Conservation (phyloP, 2,329 filamentous ascomycete species). For the Aquanectria penicillioides region DNA sequence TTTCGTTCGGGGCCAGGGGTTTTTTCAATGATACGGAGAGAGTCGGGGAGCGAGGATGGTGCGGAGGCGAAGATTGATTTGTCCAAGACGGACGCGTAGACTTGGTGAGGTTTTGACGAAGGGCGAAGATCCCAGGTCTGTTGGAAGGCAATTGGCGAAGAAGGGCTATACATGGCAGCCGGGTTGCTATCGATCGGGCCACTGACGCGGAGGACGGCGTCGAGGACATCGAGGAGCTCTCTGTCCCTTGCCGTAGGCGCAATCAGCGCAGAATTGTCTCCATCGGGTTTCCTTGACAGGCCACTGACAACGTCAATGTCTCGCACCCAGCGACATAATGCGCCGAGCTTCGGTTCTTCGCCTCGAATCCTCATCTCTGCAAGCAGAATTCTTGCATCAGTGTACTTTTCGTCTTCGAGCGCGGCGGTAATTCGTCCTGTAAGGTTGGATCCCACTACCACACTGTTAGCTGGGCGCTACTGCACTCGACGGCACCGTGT, state of each 20-base stretch:
- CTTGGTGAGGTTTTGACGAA: constrained; percentile 50
- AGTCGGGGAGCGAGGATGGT: constrained; percentile 48
- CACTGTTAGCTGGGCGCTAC: neutral
- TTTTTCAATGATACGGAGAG: constrained; percentile 69
- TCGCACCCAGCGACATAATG: constrained; percentile 77
- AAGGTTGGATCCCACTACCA: constrained; percentile 65
- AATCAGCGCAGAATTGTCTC: constrained; percentile 45
- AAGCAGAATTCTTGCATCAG: constrained; percentile 72
- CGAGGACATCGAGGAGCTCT: constrained; percentile 69
- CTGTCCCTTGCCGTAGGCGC: constrained; percentile 58
- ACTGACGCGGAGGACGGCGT: constrained; percentile 71
- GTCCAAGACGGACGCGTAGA: constrained; percentile 69
- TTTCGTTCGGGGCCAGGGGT: constrained; percentile 69
- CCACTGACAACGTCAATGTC: constrained; percentile 76
- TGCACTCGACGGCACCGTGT: neutral
- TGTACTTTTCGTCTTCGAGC: constrained; percentile 71
- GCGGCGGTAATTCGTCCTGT: constrained; percentile 74
- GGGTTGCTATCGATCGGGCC: constrained; percentile 66
- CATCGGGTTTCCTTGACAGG: constrained; percentile 64
- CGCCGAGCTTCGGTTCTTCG: constrained; percentile 73
- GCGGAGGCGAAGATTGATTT: constrained; percentile 60
- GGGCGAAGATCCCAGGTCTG: constrained; percentile 69
- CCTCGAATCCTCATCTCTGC: constrained; percentile 76
- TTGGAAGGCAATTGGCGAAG: constrained; percentile 66
- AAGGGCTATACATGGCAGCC: constrained; percentile 44